Conservation (phyloP, 2,329 filamentous ascomycete species). For the Diaporthe amygdali region DNA sequence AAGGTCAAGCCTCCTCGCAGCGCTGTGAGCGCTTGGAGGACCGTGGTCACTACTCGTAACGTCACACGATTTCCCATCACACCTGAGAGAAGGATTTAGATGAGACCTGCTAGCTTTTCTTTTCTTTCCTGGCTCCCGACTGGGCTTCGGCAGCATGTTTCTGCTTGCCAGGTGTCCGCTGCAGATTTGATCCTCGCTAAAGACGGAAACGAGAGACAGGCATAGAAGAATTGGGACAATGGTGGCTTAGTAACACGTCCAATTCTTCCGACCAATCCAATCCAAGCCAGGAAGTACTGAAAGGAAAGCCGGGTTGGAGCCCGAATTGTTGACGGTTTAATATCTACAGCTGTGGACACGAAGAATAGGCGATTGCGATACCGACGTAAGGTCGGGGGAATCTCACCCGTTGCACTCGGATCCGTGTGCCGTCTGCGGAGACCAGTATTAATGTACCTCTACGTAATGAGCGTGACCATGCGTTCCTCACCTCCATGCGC, state of each 20-base stretch:
- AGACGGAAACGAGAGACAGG: not conserved
- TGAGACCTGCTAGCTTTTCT: not conserved
- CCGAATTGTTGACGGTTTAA: not conserved
- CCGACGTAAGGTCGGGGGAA: not conserved
- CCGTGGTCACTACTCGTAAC: not conserved
- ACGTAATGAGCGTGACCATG: not conserved
- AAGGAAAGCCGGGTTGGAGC: no score
- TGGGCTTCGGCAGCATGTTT: not conserved
- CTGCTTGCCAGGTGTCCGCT: not conserved
- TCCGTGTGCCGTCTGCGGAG: not conserved
- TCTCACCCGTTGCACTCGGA: not conserved
- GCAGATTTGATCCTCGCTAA: not conserved
- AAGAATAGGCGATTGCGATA: not conserved
- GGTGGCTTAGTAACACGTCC: not conserved
- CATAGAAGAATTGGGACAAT: not conserved
- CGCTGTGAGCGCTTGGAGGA: not conserved
- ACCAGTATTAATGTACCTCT: not conserved
- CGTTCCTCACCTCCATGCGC: not conserved
- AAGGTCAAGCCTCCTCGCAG: not conserved
- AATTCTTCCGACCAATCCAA: conserved; percentile 1
- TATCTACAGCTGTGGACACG: not conserved
- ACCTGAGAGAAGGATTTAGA: not conserved
- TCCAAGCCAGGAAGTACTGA: no score
- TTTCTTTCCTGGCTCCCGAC: not conserved
- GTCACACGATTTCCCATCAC: not conserved